Evolutionary conservation across 176 grass and related monocot species (phyloP), one percentile per base, ranked within the genome.

Genomic region (Hordeum marinum): DNA sequence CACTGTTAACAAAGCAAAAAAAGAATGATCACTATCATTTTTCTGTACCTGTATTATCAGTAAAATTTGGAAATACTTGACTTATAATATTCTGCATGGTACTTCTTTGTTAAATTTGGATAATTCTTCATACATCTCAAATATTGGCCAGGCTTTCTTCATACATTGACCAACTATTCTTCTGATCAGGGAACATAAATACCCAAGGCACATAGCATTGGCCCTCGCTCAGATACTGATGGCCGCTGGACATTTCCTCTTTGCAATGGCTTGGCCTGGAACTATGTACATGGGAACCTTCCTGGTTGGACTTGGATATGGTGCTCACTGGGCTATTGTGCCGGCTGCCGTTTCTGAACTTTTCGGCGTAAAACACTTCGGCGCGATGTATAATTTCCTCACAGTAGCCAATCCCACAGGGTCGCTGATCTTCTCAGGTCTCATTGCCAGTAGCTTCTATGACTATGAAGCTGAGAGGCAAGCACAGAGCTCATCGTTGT

Each of bases 321-420:
- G 91, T 20, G 88, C 91, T 80, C 94, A 98, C 63, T 98, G 95
- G 95, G 92, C 88, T 54, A 90, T 97, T 74, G 90, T 94, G 7
- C 95, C 92, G 27, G 92, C 89, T 62, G 82, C 89, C 3, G 90
- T 86, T 11, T 95, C 95, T 48, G 92, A 98, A 72, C 90, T 98
- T 69, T 94, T 98, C 1, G 90, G 92, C 2, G 67, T 95, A 62
- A 95, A 91, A 73, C 84, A 91, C 85, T 98, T 98, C 0, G 91
- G 95, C 14, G 87, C 95, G 20, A 84, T 95, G 85, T 98, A 98
- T 87, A 98, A 98, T 84, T 98, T 98, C 58, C 92, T 98, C 42
- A 95, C 91, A 23, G 84, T 95, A 46, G 87, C 91, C 66, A 98
- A 98, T 37, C 95, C 95, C 15, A 79, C 76, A 9, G 95, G 89